A percentile compares a stretch with the other conserved stretches of the same genome.
Conservation (phyloP, 1,139 yeast species). For the Torulaspora globosa region DNA sequence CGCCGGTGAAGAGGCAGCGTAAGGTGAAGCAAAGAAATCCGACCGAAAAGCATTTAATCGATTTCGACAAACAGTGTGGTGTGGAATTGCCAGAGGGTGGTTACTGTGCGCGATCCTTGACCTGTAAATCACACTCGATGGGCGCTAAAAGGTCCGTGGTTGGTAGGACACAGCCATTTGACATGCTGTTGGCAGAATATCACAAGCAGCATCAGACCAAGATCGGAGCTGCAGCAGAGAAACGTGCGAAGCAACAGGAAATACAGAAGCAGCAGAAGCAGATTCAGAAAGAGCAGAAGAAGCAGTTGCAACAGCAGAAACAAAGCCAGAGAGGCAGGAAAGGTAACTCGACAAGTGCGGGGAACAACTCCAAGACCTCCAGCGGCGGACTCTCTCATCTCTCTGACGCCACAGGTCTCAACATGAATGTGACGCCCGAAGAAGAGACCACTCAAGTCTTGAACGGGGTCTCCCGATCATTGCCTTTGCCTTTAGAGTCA, state of each 20-base stretch:
- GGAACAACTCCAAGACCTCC: constrained; percentile 9
- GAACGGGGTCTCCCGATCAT: constrained; percentile 81
- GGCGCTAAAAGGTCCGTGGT: constrained; percentile 94
- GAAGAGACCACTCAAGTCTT: constrained; percentile 92
- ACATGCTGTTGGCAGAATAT: constrained; percentile 77
- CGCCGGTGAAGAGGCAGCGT: constrained; percentile 42
- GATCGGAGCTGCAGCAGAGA: constrained; percentile 75
- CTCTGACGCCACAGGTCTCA: neutral
- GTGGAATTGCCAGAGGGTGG: constrained; percentile 91
- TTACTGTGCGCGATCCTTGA: constrained; percentile 86
- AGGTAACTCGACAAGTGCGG: constrained; percentile 7
- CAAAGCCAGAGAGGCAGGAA: constrained; percentile 16
- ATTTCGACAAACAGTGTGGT: constrained; percentile 95
- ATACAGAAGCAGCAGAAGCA: constrained; percentile 30
- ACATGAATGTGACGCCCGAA: constrained; percentile 50
- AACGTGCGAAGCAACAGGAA: constrained; percentile 40
- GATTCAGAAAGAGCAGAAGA: constrained; percentile 29
- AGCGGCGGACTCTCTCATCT: constrained; percentile 3
- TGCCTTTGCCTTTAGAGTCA: constrained; percentile 79
- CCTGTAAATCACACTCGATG: constrained; percentile 98
- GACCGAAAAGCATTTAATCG: constrained; percentile 77
- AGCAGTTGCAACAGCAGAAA: constrained; percentile 22
- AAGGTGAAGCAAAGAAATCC: constrained; percentile 47
- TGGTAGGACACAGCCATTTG: constrained; percentile 92
- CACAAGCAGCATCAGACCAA: constrained; percentile 92